Conservation (phyloP, 257 asterid species). For the Lycium barbarum region DNA sequence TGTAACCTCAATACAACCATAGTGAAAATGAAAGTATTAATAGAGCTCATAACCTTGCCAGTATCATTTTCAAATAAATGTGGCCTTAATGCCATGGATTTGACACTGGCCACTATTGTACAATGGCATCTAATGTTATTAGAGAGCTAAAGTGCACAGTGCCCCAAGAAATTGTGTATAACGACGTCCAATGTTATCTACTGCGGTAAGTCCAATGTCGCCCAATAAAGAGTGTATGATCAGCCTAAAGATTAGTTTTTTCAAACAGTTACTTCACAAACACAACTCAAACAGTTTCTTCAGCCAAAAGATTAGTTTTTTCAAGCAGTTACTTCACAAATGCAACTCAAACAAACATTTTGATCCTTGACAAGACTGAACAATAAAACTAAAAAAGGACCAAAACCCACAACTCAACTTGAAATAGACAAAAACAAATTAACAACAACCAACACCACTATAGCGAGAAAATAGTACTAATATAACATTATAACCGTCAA, state of each 20-base stretch:
- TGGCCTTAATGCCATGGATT: not conserved
- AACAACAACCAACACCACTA: not conserved
- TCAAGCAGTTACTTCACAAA: not conserved
- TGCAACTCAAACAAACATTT: constrained; percentile 1
- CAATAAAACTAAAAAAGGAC: not conserved
- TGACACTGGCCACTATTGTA: not conserved
- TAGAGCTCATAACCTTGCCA: not conserved
- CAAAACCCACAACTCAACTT: not conserved
- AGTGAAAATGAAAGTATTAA: not conserved
- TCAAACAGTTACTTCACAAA: not conserved
- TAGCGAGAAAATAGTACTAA: not conserved
- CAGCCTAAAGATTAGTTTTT: not conserved
- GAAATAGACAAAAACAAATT: not conserved
- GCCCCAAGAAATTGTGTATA: not conserved
- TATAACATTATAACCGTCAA: not conserved
- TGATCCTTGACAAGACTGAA: not conserved
- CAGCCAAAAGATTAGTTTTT: not conserved
- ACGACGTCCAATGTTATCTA: not conserved
- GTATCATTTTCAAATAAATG: not conserved
- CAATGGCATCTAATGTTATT: not conserved
- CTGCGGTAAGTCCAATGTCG: not conserved
- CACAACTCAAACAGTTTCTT: not conserved
- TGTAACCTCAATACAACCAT: not conserved
- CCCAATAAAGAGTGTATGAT: not conserved
- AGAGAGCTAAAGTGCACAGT: not conserved